A percentile compares a stretch with the other conserved stretches of the same genome.
Evolutionary conservation across 164 flowering plant species (phyloP).

Genomic region (Vitis rupestris): DNA sequence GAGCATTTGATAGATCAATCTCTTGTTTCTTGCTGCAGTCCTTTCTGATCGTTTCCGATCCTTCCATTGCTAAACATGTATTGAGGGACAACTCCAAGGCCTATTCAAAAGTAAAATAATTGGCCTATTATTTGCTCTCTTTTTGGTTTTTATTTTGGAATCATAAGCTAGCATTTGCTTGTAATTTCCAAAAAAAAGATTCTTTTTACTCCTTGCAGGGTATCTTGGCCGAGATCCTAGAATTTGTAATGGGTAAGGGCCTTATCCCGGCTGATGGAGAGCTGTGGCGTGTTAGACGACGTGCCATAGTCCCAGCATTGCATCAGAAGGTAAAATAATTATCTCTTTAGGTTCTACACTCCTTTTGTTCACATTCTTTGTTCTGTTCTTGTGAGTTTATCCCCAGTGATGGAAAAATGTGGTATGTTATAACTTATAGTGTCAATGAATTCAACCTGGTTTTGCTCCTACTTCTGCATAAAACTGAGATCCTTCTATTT

Average conservation of each 20-base stretch:
- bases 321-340: constrained; percentile 73
- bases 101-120: constrained; percentile 77
- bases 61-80: constrained; percentile 84
- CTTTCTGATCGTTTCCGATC: constrained; percentile 92
- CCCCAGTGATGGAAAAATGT: not conserved
- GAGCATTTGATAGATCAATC: too few species aligned
- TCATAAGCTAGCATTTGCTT: not conserved
- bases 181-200: not conserved
- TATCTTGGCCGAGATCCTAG: constrained; percentile 88
- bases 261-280: constrained; percentile 99
- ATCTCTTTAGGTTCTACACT: not conserved
- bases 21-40: constrained; percentile 61
- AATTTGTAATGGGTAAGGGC: constrained; percentile 99
- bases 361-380: not conserved
- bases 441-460: not conserved
- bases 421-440: not conserved
- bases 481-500: not conserved
- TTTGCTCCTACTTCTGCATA: not conserved
- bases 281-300: constrained; percentile 85
- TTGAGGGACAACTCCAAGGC: constrained; percentile 83
- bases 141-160: not conserved
- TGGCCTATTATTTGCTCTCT: not conserved
- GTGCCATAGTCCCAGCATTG: constrained; percentile 94
- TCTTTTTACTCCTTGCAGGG: constrained; percentile 53
- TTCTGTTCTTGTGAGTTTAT: not conserved